Conservation (phyloP, 1,284 basidiomycete species). For the Flammula alnicola region DNA sequence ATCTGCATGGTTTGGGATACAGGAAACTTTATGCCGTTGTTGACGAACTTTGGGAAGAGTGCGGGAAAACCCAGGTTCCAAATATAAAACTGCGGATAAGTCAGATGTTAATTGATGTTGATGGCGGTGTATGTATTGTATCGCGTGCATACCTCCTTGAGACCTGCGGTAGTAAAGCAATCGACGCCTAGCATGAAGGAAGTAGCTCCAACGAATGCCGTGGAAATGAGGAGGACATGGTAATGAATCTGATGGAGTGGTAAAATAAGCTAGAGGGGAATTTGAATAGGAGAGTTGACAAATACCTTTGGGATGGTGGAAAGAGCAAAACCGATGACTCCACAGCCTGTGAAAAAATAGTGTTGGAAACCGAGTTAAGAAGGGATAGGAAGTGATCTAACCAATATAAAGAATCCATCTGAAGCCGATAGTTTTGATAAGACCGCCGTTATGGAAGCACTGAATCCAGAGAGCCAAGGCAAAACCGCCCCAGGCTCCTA, state of each 20-base stretch:
- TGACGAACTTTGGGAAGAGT: slow-evolving; percentile 77
- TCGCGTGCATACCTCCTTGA: slow-evolving; percentile 77
- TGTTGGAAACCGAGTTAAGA: slow-evolving; percentile 20
- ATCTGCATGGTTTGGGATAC: slow-evolving; percentile 92
- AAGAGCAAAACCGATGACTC: slow-evolving; percentile 61
- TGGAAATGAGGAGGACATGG: slow-evolving; percentile 80
- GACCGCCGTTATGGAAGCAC: slow-evolving; percentile 80
- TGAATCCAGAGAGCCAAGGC: slow-evolving; percentile 88
- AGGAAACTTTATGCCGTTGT: slow-evolving; percentile 76
- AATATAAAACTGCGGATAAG: slow-evolving; percentile 76
- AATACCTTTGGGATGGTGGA: slow-evolving; percentile 65
- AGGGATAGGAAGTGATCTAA: slow-evolving; percentile 35
- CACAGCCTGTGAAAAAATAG: slow-evolving; percentile 46
- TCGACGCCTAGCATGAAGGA: slow-evolving; percentile 92
- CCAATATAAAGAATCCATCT: slow-evolving; percentile 91
- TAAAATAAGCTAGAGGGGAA: slow-evolving; percentile 26
- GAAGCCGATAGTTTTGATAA: slow-evolving; percentile 76
- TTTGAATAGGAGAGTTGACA: slow-evolving; percentile 14
- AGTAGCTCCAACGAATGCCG: slow-evolving; percentile 90
- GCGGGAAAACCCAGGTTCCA: slow-evolving; percentile 89
- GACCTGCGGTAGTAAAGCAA: slow-evolving; percentile 87
- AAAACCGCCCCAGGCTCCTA: slow-evolving; percentile 90
- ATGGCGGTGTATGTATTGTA: no score
- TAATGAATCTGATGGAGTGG: slow-evolving; percentile 63
- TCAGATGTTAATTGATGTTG: slow-evolving; percentile 3